Conservation (phyloP, 768 basidiomycete species). For the Leucosporidium scottii region DNA sequence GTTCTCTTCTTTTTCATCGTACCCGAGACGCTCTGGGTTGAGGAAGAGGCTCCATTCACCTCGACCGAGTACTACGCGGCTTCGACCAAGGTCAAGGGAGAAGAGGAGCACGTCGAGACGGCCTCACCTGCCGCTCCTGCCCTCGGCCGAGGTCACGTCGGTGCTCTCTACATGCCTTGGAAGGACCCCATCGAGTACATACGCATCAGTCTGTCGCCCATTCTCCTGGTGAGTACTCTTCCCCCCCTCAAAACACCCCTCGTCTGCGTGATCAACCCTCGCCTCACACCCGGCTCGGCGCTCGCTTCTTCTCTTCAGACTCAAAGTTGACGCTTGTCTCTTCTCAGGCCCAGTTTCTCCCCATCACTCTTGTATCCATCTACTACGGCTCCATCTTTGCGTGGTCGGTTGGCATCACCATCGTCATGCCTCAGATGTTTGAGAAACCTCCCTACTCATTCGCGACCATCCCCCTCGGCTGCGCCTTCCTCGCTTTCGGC, state of each 20-base stretch:
- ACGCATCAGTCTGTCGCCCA: slow-evolving; percentile 17
- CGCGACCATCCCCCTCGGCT: slow-evolving; percentile 26
- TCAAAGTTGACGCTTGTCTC: not conserved
- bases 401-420: slow-evolving; percentile 30
- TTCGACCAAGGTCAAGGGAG: slow-evolving; percentile 6
- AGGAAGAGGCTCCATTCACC: not conserved
- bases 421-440: slow-evolving; percentile 33
- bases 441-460: slow-evolving; percentile 34
- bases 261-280: too few relatives aligned
- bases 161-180: slow-evolving; percentile 37
- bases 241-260: too few relatives aligned
- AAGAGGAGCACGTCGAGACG: slow-evolving; percentile 9
- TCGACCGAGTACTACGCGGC: not conserved
- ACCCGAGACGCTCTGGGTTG: slow-evolving; percentile 36
- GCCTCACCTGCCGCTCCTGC: not conserved
- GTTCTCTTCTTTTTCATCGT: slow-evolving; percentile 20
- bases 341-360: slow-evolving; percentile 15
- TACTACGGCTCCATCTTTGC: slow-evolving; percentile 36
- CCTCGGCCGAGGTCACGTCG: slow-evolving; percentile 4
- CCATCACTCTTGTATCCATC: slow-evolving; percentile 31
- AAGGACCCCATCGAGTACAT: slow-evolving; percentile 32
- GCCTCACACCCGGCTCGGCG: too few relatives aligned
- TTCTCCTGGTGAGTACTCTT: slow-evolving; percentile 24
- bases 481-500: slow-evolving; percentile 32
- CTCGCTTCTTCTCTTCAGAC: not conserved